Conservation (phyloP, 805 yeast genomes). For the Kazachstania viticola region DNA sequence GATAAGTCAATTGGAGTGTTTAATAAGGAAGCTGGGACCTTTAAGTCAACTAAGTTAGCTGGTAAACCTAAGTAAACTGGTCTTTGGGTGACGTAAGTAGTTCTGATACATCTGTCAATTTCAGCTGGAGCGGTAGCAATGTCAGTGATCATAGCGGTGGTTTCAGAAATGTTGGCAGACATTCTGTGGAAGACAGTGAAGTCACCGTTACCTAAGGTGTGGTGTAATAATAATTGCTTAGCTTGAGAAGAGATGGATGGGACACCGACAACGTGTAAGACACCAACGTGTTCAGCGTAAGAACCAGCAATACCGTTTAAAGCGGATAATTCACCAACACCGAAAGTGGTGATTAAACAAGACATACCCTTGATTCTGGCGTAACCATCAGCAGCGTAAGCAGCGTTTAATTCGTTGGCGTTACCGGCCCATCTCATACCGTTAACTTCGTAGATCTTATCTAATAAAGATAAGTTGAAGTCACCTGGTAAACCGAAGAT, state of each 20-base stretch:
- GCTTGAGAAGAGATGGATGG: constrained; percentile 69
- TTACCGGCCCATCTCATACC: constrained; percentile 85
- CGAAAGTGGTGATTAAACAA: constrained; percentile 72
- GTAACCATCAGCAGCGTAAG: constrained; percentile 77
- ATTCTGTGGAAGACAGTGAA: constrained; percentile 69
- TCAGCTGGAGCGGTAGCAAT: constrained; percentile 53
- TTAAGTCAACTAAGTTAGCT: constrained; percentile 62
- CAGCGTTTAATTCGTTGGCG: constrained; percentile 82
- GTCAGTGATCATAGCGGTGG: constrained; percentile 54
- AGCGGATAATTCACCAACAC: constrained; percentile 83
- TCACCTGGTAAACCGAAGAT: constrained; percentile 78
- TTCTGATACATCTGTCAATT: constrained; percentile 64
- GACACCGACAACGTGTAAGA: constrained; percentile 76
- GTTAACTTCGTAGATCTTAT: constrained; percentile 61
- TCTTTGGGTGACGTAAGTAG: constrained; percentile 60
- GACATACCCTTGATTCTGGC: constrained; percentile 70
- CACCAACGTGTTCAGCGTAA: constrained; percentile 81
- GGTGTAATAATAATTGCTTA: constrained; percentile 64
- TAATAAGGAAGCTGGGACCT: constrained; percentile 45
- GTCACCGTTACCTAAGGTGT: constrained; percentile 76
- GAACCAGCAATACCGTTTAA: constrained; percentile 82
- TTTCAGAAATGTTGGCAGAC: constrained; percentile 61
- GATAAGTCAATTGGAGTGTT: constrained; percentile 54
- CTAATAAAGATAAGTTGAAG: constrained; percentile 61
- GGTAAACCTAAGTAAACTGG: constrained; percentile 80